phyloP scores from a whole-genome alignment of 2,329 filamentous ascomycete species.

The Didymella keratinophila region DNA sequence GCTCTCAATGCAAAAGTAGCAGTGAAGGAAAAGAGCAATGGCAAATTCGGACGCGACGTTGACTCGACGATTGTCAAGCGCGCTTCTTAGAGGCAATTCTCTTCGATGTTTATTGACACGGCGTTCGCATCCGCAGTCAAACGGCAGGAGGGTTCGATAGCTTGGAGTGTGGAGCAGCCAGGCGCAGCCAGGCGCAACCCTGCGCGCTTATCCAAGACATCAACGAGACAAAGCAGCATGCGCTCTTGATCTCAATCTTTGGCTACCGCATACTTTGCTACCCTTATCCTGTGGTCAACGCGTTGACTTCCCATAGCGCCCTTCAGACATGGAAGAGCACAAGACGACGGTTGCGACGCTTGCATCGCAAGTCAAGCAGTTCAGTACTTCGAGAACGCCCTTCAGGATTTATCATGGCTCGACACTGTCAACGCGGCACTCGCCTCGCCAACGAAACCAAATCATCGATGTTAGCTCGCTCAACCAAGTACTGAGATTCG shows the following conservation, averaged over 20 bases:
- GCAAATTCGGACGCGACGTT: no score
- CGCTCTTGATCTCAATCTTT: slow-evolving; percentile 11
- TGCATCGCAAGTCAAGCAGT: slow-evolving; percentile 51
- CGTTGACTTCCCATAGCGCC: not conserved
- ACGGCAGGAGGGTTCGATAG: slow-evolving; percentile 27
- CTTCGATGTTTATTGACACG: not conserved
- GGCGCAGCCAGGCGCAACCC: slow-evolving; percentile 28
- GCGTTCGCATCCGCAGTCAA: slow-evolving; percentile 6
- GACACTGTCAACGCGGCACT: slow-evolving; percentile 61
- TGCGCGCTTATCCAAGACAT: slow-evolving; percentile 29
- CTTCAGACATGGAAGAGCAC: slow-evolving; percentile 39
- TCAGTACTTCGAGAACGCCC: slow-evolving; percentile 54
- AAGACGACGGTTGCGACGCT: slow-evolving; percentile 36
- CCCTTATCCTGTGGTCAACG: not conserved
- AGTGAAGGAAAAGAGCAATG: not conserved
- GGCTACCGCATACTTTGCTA: not conserved
- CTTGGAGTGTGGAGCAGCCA: slow-evolving; percentile 27
- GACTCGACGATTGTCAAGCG: not conserved
- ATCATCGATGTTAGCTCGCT: slow-evolving; percentile 60
- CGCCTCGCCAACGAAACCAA: slow-evolving; percentile 50
- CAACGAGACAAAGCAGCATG: slow-evolving; percentile 5
- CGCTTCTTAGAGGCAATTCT: not conserved
- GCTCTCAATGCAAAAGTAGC: not conserved
- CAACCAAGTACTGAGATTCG: slow-evolving; percentile 57
- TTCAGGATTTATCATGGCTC: slow-evolving; percentile 67